Evolutionary conservation across 2,329 filamentous ascomycete species (phyloP), one percentile per base, ranked within the genome.

Genomic region (Chaetomiaceae sp.): DNA sequence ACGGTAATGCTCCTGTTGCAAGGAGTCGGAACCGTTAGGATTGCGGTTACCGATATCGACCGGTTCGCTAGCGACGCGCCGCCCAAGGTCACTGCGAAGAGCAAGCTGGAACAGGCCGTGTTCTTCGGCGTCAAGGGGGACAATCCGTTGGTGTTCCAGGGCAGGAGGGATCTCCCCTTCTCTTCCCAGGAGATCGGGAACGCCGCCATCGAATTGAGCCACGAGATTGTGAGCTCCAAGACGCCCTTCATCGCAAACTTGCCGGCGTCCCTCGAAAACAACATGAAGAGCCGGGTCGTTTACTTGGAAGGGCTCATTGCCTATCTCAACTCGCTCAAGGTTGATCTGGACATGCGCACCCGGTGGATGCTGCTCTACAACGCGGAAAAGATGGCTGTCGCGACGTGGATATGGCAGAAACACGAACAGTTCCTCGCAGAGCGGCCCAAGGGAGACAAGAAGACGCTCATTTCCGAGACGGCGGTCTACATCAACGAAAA

Each of bases 71-170:
- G 79, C 57, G 78, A 80, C 48, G 71, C 72, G 49, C 76, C 81
- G 4, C 83, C 82, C 1, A 71, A 76, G 60, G 81, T 95, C 15
- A 91, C 88, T 1, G 88, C 89, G 6, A 94, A 90, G 71, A 89
- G 84, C 71, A 96, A 94, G 70, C 79, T 99, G 37, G 90, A 96
- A 66, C 91, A 99, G 71, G 91, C 91, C 2, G 88, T 97, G 1
- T 97, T 96, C 71, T 97, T 90, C 66, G 91, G 91, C 2, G 83
- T 83, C 44, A 84, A 88, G 66, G 80, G 85, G 57, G 84, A 89
- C 64, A 97, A 91, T 63, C 88, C 92, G n/a, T 72, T 99, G n/a
- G 84, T 91, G 57, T 90, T 99, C 63, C 82, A 86, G 39, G 80
- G 84, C 39, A 81, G 82, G 58, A 76, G 81, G 36, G 83, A 84